These are phyloP conservation scores for Penicillium sp. DNA, from an alignment of 2,329 filamentous ascomycete species.

Conservation along the genomic window DNA sequence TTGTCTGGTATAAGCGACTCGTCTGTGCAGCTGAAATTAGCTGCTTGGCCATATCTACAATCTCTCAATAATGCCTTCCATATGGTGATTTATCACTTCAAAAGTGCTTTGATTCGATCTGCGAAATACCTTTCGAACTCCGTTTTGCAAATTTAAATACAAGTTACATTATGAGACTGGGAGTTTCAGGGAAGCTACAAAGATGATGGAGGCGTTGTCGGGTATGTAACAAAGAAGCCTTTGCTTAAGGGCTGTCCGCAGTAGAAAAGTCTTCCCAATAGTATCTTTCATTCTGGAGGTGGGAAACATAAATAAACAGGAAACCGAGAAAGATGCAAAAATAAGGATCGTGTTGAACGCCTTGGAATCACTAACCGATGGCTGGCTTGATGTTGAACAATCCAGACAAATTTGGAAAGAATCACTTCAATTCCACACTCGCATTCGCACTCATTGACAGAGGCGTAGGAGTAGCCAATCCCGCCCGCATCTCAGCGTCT, in stretches of 20 bases:
- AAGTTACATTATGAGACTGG: no score
- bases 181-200: no score
- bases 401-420: background rate
- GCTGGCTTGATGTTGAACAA: conserved; percentile 17
- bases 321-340: background rate
- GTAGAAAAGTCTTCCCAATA: background rate
- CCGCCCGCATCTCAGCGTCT: conserved; percentile 36
- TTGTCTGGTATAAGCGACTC: no score
- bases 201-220: no score
- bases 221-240: no score
- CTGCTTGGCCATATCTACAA: no score
- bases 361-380: background rate
- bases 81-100: no score
- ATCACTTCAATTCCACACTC: conserved; percentile 29
- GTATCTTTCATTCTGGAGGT: background rate
- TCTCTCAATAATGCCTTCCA: no score
- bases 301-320: background rate
- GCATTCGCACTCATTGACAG: conserved; percentile 30
- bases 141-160: no score
- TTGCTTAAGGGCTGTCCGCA: background rate
- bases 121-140: no score
- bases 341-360: conserved; percentile 1
- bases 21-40: no score
- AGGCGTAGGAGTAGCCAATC: conserved; percentile 22
- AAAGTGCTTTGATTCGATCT: no score